Percentiles rank a stretch among this genome's conserved stretches.
phyloP scores from a whole-genome alignment of 768 basidiomycete species.

The Mycena capillaripes region DNA sequence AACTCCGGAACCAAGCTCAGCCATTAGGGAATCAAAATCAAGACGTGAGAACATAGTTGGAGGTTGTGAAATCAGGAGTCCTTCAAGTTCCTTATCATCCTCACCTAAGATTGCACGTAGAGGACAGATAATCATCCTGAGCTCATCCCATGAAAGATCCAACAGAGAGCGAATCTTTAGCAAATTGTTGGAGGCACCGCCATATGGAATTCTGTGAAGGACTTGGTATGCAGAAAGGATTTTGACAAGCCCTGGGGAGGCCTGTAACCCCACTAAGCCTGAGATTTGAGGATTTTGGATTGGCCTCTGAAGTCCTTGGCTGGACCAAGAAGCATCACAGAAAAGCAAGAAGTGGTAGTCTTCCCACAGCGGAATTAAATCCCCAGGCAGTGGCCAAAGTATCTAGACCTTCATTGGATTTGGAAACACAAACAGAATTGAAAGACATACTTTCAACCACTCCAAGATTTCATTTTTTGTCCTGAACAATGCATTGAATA shows the following conservation, averaged over 20 bases:
- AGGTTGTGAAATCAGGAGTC: too few relatives aligned
- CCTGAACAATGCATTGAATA: background rate
- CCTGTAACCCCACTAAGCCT: background rate
- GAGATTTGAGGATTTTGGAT: background rate
- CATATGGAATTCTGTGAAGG: background rate
- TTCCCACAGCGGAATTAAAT: background rate
- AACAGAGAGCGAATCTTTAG: background rate
- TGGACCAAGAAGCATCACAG: background rate
- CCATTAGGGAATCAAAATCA: too few relatives aligned
- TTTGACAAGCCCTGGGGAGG: background rate
- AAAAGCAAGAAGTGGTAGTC: background rate
- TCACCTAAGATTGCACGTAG: too few relatives aligned
- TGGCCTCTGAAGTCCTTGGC: too few relatives aligned
- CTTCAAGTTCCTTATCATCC: too few relatives aligned
- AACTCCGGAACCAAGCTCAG: too few relatives aligned
- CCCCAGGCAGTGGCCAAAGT: background rate
- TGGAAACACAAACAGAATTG: background rate
- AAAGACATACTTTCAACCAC: background rate
- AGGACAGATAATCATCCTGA: background rate
- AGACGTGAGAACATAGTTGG: too few relatives aligned
- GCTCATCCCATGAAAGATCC: background rate
- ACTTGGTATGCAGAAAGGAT: background rate
- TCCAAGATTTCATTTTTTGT: background rate
- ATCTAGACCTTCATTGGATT: background rate
- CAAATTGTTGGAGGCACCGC: background rate